Base-by-base conservation (phyloP, 306 rosid genomes). In the Dalbergia cultrata region DNA sequence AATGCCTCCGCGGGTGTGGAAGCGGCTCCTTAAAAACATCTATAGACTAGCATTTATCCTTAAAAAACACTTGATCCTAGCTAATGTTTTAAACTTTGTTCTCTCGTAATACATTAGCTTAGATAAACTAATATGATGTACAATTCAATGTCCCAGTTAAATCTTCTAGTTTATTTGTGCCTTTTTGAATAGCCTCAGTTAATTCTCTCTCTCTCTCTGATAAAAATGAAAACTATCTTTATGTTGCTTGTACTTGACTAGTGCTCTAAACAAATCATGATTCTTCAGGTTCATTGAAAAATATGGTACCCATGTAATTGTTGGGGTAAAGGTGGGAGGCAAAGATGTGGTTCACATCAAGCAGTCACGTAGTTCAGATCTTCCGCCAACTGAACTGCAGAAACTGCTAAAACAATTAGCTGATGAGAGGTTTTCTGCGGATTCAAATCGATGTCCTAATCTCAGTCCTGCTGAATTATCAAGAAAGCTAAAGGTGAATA, bases 251-350 rank as follows among this genome's bases (percentile, higher is more conserved):
- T 61, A 72, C 33, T 67, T 31, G 39, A 61, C 47, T 53, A 12
- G 66, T 78, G 22, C 74, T 78, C 71, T 53, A 69, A 74, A 82
- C 70, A 7, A 75, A 82, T 52, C 65, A 31, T 82, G 73, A 17
- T 22, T 85, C 77, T 85, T 78, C 94, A 95, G 99, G 90, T 95
- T 95, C 83, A 91, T 95, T 77, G 93, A 90, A 33, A 93, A 93
- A 37, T 93, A 93, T 74, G 99, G 99, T 10, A 95, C 99, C 19
- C 98, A 93, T 79, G 59, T 93, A 57, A 83, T 95, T 86, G 96
- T 91, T 74, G 99, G 99, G 49, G 96, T 90, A 83, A 89, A 89
- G 89, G 93, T 95, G 99, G 99, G 99, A 71, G 99, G 99, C 14
- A 93, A 93, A 76, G 98, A 95, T 80, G 92, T 89, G 17, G 70